Evolutionary conservation across 352 stramenopile genomes (phyloP).

Genomic region (Thraustochytrium striatum): DNA sequence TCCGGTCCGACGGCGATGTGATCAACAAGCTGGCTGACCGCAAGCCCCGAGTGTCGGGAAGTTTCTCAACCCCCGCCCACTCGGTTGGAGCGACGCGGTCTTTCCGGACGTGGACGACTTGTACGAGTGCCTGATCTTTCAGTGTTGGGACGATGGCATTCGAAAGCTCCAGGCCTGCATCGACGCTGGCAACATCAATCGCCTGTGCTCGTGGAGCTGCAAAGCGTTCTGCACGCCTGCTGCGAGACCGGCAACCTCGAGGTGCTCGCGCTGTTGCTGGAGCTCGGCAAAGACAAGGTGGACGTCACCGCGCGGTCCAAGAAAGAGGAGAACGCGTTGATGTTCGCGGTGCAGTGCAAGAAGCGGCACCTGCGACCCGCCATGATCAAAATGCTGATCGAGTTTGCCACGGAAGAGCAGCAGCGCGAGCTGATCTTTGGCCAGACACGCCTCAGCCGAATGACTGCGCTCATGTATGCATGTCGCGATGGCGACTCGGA

Average conservation of each 20-base stretch:
- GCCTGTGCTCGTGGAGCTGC: constrained; percentile 40
- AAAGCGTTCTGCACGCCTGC: constrained; percentile 35
- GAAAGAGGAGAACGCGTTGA: constrained; percentile 39
- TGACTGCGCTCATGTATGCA: constrained; percentile 33
- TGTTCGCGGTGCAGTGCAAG: constrained; percentile 24
- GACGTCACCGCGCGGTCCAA: not conserved
- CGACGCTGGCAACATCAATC: constrained; percentile 1
- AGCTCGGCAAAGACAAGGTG: not conserved
- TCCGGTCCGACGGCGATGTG: constrained; percentile 4
- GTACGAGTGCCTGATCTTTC: constrained; percentile 36
- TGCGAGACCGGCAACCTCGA: constrained; percentile 22
- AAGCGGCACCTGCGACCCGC: not conserved
- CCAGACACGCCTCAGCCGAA: not conserved
- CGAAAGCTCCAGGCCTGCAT: not conserved
- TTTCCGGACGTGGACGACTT: not conserved
- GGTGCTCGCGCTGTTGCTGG: not conserved
- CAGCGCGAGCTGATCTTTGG: constrained; percentile 26
- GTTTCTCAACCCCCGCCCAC: not conserved
- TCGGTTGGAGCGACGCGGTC: not conserved
- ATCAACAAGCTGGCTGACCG: not conserved
- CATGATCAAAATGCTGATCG: not conserved
- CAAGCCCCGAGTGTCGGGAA: constrained; percentile 12
- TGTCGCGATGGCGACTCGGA: constrained; percentile 9
- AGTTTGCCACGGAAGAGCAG: not conserved
- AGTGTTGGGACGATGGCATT: not conserved